Conservation (phyloP, 2,329 filamentous ascomycete genomes). For the Thielaviopsis ethacetica region DNA sequence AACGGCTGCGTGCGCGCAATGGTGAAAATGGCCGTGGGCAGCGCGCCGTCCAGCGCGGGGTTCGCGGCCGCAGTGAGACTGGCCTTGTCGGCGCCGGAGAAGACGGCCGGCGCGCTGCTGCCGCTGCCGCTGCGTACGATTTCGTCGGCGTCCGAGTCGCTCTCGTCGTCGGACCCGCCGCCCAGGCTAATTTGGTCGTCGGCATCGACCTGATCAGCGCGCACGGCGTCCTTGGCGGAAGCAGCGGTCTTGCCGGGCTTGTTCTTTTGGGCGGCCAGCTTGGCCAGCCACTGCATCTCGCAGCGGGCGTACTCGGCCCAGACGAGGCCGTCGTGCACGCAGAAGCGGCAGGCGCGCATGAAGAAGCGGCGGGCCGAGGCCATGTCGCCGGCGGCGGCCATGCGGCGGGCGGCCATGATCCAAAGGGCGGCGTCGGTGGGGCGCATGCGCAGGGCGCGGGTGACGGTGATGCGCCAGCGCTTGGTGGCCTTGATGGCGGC, state of each 20-base stretch:
- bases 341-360: conserved; percentile 80
- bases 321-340: conserved; percentile 52
- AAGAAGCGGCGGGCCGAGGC: conserved; percentile 69
- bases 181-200: conserved; percentile 29
- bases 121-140: conserved; percentile 28
- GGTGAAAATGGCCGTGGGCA: conserved; percentile 84
- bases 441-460: conserved; percentile 64
- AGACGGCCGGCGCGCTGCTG: conserved; percentile 27
- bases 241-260: conserved; percentile 24
- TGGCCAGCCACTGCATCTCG: conserved; percentile 83
- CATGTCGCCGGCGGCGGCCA: conserved; percentile 75
- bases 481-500: conserved; percentile 49
- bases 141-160: conserved; percentile 29
- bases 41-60: conserved; percentile 79
- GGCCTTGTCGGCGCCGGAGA: conserved; percentile 28
- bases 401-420: conserved; percentile 65
- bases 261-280: conserved; percentile 59
- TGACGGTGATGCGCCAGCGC: conserved; percentile 47
- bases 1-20: conserved; percentile 65
- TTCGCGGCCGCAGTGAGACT: conserved; percentile 46
- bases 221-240: conserved; percentile 23
- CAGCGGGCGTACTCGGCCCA: conserved; percentile 85
- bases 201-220: conserved; percentile 32
- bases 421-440: conserved; percentile 71
- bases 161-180: conserved; percentile 17